phyloP scores from a whole-genome alignment of 1,139 yeast species.

The Yamadazyma mexicana region DNA sequence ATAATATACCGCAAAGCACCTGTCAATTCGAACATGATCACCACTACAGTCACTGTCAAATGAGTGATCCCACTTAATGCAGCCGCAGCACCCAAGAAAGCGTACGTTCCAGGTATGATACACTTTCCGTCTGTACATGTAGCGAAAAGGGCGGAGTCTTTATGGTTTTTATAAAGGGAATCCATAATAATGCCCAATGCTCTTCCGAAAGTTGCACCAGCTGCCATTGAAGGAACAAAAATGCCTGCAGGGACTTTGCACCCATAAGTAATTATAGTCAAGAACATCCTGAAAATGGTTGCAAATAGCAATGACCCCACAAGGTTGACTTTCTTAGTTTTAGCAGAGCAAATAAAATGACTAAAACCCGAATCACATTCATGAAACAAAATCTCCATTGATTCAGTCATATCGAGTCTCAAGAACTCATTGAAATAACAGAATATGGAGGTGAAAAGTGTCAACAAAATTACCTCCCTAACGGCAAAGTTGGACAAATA shows the following conservation, averaged over 20 bases:
- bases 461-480: slow-evolving; percentile 68
- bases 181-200: slow-evolving; percentile 75
- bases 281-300: slow-evolving; percentile 63
- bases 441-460: slow-evolving; percentile 69
- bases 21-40: slow-evolving; percentile 92
- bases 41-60: slow-evolving; percentile 87
- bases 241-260: slow-evolving; percentile 94
- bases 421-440: slow-evolving; percentile 85
- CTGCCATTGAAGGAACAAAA: slow-evolving; percentile 95
- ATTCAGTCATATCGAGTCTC: slow-evolving; percentile 88
- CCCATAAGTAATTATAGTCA: slow-evolving; percentile 86
- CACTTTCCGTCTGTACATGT: slow-evolving; percentile 53
- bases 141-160: slow-evolving; percentile 45
- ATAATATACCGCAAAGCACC: slow-evolving; percentile 88
- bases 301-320: slow-evolving; percentile 65
- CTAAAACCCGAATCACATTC: slow-evolving; percentile 62
- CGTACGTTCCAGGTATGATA: slow-evolving; percentile 90
- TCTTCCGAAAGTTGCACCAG: slow-evolving; percentile 93
- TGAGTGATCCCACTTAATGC: slow-evolving; percentile 93
- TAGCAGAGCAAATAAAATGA: slow-evolving; percentile 50
- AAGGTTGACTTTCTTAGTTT: slow-evolving; percentile 31
- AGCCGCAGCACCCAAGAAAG: slow-evolving; percentile 97
- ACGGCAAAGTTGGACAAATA: slow-evolving; percentile 60
- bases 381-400: slow-evolving; percentile 86
- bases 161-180: slow-evolving; percentile 44